phyloP scores from a whole-genome alignment of 208 protist genomes.

The Wallacemonas rigidus region DNA sequence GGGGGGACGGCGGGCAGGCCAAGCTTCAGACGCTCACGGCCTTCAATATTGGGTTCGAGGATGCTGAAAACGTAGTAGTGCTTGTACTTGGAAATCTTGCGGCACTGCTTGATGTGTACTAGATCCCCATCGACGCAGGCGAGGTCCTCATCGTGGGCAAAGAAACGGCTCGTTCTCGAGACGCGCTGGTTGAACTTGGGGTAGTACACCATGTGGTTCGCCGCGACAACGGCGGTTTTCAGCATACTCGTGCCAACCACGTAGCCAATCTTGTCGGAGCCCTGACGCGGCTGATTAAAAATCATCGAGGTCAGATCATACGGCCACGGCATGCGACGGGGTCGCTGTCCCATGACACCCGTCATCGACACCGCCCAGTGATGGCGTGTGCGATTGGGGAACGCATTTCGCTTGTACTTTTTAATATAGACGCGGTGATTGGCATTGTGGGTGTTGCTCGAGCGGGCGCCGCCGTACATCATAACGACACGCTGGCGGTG shows the following conservation, averaged over 20 bases:
- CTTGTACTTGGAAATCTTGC: constrained; percentile 94
- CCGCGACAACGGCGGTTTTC: constrained; percentile 89
- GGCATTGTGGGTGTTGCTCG: constrained; percentile 88
- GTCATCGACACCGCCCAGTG: constrained; percentile 93
- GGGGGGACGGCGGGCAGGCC: constrained; percentile 87
- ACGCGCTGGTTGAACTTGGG: constrained; percentile 93
- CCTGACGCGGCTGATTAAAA: constrained; percentile 90
- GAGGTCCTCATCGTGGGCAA: constrained; percentile 93
- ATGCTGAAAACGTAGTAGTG: constrained; percentile 95
- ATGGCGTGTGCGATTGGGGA: constrained; percentile 90
- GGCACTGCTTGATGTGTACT: constrained; percentile 92
- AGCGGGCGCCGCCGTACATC: constrained; percentile 90
- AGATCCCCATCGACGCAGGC: constrained; percentile 92
- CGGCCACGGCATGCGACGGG: constrained; percentile 91
- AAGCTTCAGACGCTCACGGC: constrained; percentile 88
- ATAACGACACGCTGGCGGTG: constrained; percentile 86
- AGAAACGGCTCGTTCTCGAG: constrained; percentile 90
- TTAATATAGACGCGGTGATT: constrained; percentile 89
- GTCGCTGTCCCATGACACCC: constrained; percentile 80
- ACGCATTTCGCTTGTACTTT: constrained; percentile 90
- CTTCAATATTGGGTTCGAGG: constrained; percentile 91
- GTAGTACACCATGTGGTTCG: constrained; percentile 94
- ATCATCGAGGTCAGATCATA: constrained; percentile 93
- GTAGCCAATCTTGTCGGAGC: constrained; percentile 93
- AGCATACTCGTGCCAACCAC: constrained; percentile 93